Base-by-base conservation (phyloP, 2,329 filamentous ascomycete genomes). In the Diaporthe longicolla region DNA sequence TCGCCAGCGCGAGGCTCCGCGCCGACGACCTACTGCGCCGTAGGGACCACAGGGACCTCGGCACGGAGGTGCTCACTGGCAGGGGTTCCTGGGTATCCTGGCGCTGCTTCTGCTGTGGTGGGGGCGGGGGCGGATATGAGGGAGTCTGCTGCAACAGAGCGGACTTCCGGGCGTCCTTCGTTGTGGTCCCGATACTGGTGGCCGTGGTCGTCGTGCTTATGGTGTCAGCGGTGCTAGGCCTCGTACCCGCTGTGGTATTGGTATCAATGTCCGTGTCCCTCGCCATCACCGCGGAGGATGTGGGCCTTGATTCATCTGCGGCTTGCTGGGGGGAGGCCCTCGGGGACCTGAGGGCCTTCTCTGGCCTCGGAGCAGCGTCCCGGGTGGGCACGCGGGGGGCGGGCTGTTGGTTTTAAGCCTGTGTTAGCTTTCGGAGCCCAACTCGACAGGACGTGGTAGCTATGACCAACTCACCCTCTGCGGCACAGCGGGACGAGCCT, bases 391-490 rank as follows among this genome's bases (percentile, higher is more conserved):
- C 35, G 8, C 15, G 29, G 52, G 63, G 32, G 5, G 63, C 29
- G 48, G 32, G 21, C 63, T 68, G 63, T 66, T 50, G 45, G 21
- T 37, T 19, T 15, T 26, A 19, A 10, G 40, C 8, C 19, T 54
- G 9, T 68, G 63, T 68, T 40, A 68, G 63, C 63, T 54, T 35
- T 7, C 19, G 61, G 21, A 13, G 10, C 21, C 21, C 2, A 4
- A 35, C n/a, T 26, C 48, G 17, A 40, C 48, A 24, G 63, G 45
- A 54, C 48, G 48, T 68, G 32, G 15, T 54, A 15, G n/a, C 63
- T 54, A 68, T 32, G 63, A 9, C 63, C 48, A 50, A 54, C 63
- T 68, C 32, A 68, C 63, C 63, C 63, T 68, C 13, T 52, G 63
- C n/a, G 63, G 45, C 8, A 40, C 48, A 54, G 63, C 48, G 52